These are phyloP conservation scores for Lachnellula subtilissima DNA, from an alignment of 2,329 filamentous ascomycete genomes.

Conservation along the genomic window DNA sequence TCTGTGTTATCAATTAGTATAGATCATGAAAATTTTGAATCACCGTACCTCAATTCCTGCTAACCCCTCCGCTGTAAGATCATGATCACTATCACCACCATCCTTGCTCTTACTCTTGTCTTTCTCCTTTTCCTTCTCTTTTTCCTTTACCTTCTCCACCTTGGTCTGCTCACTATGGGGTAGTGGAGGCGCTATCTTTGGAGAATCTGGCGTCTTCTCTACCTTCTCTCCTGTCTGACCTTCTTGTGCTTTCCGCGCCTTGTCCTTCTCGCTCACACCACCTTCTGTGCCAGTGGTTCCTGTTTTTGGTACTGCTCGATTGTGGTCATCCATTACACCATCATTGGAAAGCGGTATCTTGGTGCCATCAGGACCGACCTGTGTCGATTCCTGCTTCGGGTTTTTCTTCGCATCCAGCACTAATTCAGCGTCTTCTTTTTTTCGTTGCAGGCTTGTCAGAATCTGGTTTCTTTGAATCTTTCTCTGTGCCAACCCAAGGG, in stretches of 20 bases:
- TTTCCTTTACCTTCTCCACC: constrained; percentile 40
- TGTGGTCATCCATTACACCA: constrained; percentile 90
- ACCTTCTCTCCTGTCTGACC: constrained; percentile 58
- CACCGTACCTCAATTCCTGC: constrained; percentile 54
- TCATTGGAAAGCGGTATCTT: constrained; percentile 62
- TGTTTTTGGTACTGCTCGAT: constrained; percentile 69
- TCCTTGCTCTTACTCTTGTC: constrained; percentile 23
- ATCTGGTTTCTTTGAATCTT: constrained; percentile 44
- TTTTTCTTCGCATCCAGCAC: constrained; percentile 41
- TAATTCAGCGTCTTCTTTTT: constrained; percentile 32
- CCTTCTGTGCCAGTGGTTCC: constrained; percentile 86
- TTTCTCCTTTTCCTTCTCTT: constrained; percentile 32
- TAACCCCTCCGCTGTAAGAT: constrained; percentile 26
- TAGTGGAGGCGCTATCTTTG: constrained; percentile 78
- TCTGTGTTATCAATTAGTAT: constrained; percentile 46
- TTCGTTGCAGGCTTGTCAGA: constrained; percentile 37
- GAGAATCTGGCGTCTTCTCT: constrained; percentile 73
- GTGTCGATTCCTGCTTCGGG: constrained; percentile 48
- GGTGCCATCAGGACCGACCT: constrained; percentile 52
- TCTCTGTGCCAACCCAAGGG: constrained; percentile 63
- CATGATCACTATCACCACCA: constrained; percentile 34
- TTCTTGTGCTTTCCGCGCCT: constrained; percentile 65
- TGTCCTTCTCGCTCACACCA: constrained; percentile 82
- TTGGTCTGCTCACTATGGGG: constrained; percentile 77
- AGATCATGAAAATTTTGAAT: neutral